Base-by-base conservation (phyloP, 2,329 filamentous ascomycete species). In the Fusarium subtropicale region DNA sequence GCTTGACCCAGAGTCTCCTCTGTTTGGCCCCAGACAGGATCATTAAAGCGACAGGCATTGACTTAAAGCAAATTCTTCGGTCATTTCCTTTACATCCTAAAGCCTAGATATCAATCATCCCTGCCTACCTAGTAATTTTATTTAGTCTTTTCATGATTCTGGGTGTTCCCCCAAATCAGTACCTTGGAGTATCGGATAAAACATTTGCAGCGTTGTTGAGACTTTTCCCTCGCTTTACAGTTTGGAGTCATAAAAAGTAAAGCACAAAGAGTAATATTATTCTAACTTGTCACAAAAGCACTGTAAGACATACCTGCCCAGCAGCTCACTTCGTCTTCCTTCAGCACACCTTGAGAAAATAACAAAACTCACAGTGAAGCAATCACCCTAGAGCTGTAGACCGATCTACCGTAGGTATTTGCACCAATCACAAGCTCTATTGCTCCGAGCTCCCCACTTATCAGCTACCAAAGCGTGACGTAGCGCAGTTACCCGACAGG, bases 401-500 rank as follows among this genome's bases (percentile, higher is more conserved):
- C 12, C 13, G 39, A 16, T 39, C n/a, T 20, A 12, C 41, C 18
- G 31, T 18, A 24, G 24, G 11, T 39, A 26, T 12, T 16, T 34
- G 18, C 18, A 6, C 60, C 61, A 64, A 60, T 60, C 53, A 65
- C 13, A 16, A 22, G 16, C 24, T 22, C 4, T 20, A 5, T 30
- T 7, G 4, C 13, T 12, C 10, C n/a, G 12, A 45, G 42, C 22
- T 60, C 47, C 6, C 62, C 60, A 60, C 60, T 52, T 51, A 46
- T 51, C 18, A 57, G 18, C 41, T 26, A 20, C 34, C 47, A 13
- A 31, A 47, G 44, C 10, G 48, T 51, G 34, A 57, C 33, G 61
- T 60, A 66, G 54, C 39, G 39, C 20, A 24, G 22, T 39, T 33
- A 33, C 36, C 20, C n/a, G 44, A 59, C n/a, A 30, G 48, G 48